Base-by-base conservation (phyloP, 257 asterid species). In the Solanum medicagineum region DNA sequence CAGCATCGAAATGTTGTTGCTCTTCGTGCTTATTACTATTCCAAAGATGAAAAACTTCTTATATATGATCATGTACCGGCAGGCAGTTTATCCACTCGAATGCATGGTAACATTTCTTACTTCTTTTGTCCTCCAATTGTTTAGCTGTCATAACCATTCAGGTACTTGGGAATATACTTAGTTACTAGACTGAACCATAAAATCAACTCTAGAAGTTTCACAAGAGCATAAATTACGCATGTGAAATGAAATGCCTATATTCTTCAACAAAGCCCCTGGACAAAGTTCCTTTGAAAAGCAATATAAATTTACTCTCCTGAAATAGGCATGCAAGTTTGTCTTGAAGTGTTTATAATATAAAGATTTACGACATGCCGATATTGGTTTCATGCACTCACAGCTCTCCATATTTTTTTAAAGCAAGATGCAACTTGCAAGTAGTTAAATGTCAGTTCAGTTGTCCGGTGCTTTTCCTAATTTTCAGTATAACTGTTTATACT, bases 21-120 rank as follows among this genome's bases (percentile, higher is more conserved):
- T 29, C 92, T 93, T 62, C 87, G 93, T 49, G 95, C 94, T 89
- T 91, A 92, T 86, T 93, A 93, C 93, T 88, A 89, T 81, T 93
- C 97, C 85, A 91, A 91, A 86, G 94, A 91, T 65, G 97, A 93
- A 89, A 93, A 91, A 85, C 95, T 93, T 79, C 91, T 92, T 1
- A 92, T 93, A 65, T 88, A 87, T 49, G 96, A 93, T 56, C 83
- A 83, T 68, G 87, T 88, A 22, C 77, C 93, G 10, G 88, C 81
- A 66, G 96, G 94, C 90, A 93, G 95, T 89, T 89, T 93, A 69
- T 92, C 91, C 87, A 66, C 92, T 54, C 88, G 75, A 66, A 87
- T 93, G 84, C 97, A 93, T 42, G 95, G 97, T 93, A 90, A 71
- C 32, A 65, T 2, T 51, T 54, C 62, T 71, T 81, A 84, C 74